phyloP scores from a whole-genome alignment of 129 eudicot genomes.

The Mikania micrantha region DNA sequence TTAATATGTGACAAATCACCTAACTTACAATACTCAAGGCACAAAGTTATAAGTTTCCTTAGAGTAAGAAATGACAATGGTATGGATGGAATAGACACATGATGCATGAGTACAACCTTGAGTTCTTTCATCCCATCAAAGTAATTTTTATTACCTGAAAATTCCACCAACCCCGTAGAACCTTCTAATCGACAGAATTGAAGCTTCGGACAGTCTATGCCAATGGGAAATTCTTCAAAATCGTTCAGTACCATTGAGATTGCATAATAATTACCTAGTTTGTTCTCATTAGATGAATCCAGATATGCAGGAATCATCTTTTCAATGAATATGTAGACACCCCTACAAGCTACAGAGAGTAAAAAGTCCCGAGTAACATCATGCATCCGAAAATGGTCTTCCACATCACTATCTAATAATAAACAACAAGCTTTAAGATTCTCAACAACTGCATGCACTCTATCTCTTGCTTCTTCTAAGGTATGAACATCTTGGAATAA shows the following conservation, averaged over 20 bases:
- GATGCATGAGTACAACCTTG: conserved; percentile 34
- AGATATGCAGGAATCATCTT: conserved; percentile 19
- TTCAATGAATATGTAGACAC: conserved; percentile 24
- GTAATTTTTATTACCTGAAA: conserved; percentile 20
- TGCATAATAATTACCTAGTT: conserved; percentile 18
- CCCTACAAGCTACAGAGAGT: conserved; percentile 33
- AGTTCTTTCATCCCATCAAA: conserved; percentile 39
- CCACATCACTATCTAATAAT: conserved; percentile 32
- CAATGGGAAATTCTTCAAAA: conserved; percentile 25
- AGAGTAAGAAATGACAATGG: conserved; percentile 26
- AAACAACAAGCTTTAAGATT: conserved; percentile 38
- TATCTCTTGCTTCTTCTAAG: conserved; percentile 38
- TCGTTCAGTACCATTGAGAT: conserved; percentile 30
- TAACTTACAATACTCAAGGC: conserved; percentile 35
- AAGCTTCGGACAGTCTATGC: conserved; percentile 34
- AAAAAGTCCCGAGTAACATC: conserved; percentile 49
- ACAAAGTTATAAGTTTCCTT: conserved; percentile 29
- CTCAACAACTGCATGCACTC: conserved; percentile 24
- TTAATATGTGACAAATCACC: conserved; percentile 36
- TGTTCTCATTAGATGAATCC: conserved; percentile 18
- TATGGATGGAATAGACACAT: conserved; percentile 12
- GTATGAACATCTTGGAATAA: conserved; percentile 33
- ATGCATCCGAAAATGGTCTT: conserved; percentile 38
- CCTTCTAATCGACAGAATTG: conserved; percentile 32
- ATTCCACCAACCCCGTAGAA: conserved; percentile 3